phyloP scores from a whole-genome alignment of 148 eudicot species.

The Diospyros lotus region DNA sequence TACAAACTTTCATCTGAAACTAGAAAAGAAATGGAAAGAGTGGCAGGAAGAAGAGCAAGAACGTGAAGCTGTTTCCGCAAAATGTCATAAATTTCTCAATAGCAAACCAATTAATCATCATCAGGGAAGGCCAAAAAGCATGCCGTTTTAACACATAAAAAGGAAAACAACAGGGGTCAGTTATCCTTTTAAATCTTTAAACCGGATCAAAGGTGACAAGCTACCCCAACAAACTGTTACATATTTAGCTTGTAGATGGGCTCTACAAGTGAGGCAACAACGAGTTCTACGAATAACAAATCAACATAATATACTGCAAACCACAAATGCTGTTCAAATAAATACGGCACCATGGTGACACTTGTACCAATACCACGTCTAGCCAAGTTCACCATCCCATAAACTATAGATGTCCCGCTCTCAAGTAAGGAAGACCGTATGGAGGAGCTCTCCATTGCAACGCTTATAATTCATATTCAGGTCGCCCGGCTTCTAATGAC shows the following conservation, averaged over 20 bases:
- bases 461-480: not conserved
- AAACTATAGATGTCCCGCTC: conserved; percentile 15
- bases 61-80: not conserved
- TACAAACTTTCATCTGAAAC: not conserved
- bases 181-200: conserved; percentile 7
- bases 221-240: conserved; percentile 15
- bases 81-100: not conserved
- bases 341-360: not conserved
- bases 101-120: conserved; percentile 3
- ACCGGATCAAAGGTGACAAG: conserved; percentile 6
- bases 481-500: conserved; percentile 30
- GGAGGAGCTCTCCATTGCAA: conserved; percentile 7
- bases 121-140: not conserved
- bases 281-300: conserved; percentile 14
- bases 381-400: conserved; percentile 19
- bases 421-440: conserved; percentile 8
- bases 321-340: conserved; percentile 12
- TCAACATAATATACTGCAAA: conserved; percentile 15
- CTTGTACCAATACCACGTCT: conserved; percentile 8
- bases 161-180: conserved; percentile 1
- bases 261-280: conserved; percentile 18
- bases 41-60: not conserved
- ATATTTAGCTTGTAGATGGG: conserved; percentile 19
- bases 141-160: conserved; percentile 7
- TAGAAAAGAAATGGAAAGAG: not conserved